A percentile compares a stretch with the other conserved stretches of the same genome.
phyloP scores from a whole-genome alignment of 495 filamentous ascomycete genomes.

The Talaromyces ruber region DNA sequence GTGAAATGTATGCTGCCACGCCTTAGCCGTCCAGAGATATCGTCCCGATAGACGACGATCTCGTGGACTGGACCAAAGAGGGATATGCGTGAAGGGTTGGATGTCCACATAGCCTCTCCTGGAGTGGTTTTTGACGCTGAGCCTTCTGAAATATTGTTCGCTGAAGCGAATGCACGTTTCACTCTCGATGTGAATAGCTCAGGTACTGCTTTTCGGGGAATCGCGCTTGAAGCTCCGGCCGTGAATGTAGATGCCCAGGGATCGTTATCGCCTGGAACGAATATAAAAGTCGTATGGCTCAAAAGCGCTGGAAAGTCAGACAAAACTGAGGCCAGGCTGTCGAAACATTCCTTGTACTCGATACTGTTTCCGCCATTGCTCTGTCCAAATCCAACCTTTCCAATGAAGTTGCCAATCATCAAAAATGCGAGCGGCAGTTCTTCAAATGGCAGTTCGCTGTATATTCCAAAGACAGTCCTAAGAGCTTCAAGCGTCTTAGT shows the following conservation, averaged over 20 bases:
- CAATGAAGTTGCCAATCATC: slow-evolving; percentile 77
- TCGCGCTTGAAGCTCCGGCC: slow-evolving; percentile 63
- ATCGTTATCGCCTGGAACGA: slow-evolving; percentile 93
- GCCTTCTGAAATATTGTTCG: slow-evolving; percentile 54
- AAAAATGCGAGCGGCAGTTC: slow-evolving; percentile 70
- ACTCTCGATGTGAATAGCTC: slow-evolving; percentile 82
- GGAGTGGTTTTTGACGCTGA: slow-evolving; percentile 32
- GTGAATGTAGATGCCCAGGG: slow-evolving; percentile 86
- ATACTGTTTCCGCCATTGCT: slow-evolving; percentile 63
- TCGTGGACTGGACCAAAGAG: slow-evolving; percentile 83
- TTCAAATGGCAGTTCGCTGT: slow-evolving; percentile 37
- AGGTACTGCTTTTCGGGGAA: slow-evolving; percentile 69
- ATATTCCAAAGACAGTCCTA: slow-evolving; percentile 61
- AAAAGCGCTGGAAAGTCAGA: slow-evolving; percentile 78
- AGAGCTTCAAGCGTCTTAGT: slow-evolving; percentile 69
- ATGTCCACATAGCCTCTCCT: slow-evolving; percentile 78
- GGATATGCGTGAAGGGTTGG: slow-evolving; percentile 70
- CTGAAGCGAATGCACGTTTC: slow-evolving; percentile 65
- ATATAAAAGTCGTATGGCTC: slow-evolving; percentile 73
- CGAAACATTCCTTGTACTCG: slow-evolving; percentile 92
- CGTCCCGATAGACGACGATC: slow-evolving; percentile 77
- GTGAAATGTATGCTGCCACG: slow-evolving; percentile 58
- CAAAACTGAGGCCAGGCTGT: slow-evolving; percentile 73
- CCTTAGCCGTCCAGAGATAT: slow-evolving; percentile 67
- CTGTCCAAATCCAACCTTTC: slow-evolving; percentile 61